phyloP scores from a whole-genome alignment of 306 rosid genomes.

The Heteromeles arbutifolia region DNA sequence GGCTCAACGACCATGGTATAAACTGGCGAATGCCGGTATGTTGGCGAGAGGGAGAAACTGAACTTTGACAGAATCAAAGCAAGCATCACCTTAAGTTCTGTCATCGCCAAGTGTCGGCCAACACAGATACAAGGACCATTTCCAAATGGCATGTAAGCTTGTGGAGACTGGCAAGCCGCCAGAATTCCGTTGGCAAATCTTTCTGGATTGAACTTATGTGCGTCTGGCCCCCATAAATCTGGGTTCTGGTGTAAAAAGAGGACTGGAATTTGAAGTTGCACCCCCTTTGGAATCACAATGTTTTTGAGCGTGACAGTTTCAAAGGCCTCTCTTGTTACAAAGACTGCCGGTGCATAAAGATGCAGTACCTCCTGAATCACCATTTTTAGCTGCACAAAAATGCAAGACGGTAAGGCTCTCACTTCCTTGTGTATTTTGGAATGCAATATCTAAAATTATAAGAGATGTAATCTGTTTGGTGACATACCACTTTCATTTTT shows the following conservation, averaged over 20 bases:
- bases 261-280: constrained; percentile 45
- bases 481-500: constrained; percentile 23
- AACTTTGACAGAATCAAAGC: constrained; percentile 27
- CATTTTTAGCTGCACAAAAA: constrained; percentile 46
- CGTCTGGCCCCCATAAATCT: constrained; percentile 53
- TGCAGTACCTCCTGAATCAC: constrained; percentile 70
- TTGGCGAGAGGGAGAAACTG: constrained; percentile 21
- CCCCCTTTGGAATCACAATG: constrained; percentile 49
- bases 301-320: constrained; percentile 39
- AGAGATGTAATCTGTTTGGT: no score
- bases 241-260: constrained; percentile 41
- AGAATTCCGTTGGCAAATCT: constrained; percentile 50
- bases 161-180: constrained; percentile 48
- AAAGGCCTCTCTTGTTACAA: constrained; percentile 28
- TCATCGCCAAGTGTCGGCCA: constrained; percentile 58
- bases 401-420: background rate
- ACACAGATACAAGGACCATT: constrained; percentile 51
- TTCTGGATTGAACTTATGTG: constrained; percentile 49
- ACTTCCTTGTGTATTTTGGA: no score
- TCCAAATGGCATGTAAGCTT: constrained; percentile 58
- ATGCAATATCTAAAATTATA: no score
- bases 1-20: constrained; percentile 20
- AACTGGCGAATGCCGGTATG: constrained; percentile 28
- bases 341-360: constrained; percentile 45
- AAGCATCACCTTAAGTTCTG: constrained; percentile 47